Evolutionary conservation across 352 stramenopile genomes (phyloP).

Genomic region (Globisporangium heterothallicum): DNA sequence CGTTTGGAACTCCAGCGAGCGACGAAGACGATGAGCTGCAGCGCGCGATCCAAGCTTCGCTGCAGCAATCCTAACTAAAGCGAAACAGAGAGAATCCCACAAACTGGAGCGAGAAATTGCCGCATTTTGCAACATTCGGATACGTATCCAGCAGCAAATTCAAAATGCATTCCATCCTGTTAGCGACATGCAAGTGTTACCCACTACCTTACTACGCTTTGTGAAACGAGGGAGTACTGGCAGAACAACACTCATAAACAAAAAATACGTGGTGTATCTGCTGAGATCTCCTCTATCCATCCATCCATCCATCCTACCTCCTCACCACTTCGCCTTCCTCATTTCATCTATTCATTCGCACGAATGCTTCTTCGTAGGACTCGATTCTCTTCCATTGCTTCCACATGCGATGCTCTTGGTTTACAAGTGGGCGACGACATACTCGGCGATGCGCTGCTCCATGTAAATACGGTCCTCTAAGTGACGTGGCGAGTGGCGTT

Average conservation of each 20-base stretch:
- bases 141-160: too few species aligned
- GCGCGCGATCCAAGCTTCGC: slow-evolving; percentile 72
- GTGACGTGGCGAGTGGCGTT: slow-evolving; percentile 93
- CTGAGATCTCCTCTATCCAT: neutral
- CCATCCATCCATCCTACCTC: too few species aligned
- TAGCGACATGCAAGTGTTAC: too few species aligned
- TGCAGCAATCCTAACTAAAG: slow-evolving; percentile 36
- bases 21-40: slow-evolving; percentile 80
- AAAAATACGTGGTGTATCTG: neutral
- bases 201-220: too few species aligned
- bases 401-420: neutral
- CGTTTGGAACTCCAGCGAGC: slow-evolving; percentile 12
- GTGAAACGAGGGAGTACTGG: too few species aligned
- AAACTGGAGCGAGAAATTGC: neutral
- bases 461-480: slow-evolving; percentile 93
- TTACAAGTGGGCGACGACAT: slow-evolving; percentile 76
- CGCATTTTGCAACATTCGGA: neutral
- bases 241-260: too few species aligned
- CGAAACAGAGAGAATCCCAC: neutral
- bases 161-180: too few species aligned
- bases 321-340: neutral
- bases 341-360: neutral
- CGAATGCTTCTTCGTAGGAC: neutral
- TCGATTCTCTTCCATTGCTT: neutral
- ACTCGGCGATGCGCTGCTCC: slow-evolving; percentile 92